Conservation (phyloP, 805 yeast species). For the Myxozyma geophila region DNA sequence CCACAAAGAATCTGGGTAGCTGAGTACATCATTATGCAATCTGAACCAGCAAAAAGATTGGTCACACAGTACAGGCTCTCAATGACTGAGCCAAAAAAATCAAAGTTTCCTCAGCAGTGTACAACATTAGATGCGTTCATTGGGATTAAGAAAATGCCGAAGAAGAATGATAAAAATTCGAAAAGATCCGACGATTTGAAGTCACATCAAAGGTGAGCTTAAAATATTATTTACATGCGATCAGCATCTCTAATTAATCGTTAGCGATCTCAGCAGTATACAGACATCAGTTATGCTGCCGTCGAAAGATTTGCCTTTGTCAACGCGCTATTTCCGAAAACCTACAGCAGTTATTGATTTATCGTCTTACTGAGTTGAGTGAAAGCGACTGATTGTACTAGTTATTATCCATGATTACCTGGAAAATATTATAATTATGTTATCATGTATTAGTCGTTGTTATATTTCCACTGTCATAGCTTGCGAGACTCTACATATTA, state of each 20-base stretch:
- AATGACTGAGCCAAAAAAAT: neutral
- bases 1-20: constrained; percentile 4
- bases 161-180: no score
- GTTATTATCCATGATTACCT: neutral
- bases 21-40: constrained; percentile 4
- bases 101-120: neutral
- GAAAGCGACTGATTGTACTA: neutral
- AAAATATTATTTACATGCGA: no score
- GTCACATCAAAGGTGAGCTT: no score
- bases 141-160: no score
- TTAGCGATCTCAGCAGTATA: no score
- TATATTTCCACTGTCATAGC: no score
- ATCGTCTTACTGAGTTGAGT: constrained; percentile 3
- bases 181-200: no score
- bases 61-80: neutral
- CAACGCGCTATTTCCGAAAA: neutral
- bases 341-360: neutral
- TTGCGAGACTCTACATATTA: no score
- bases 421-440: neutral
- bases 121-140: neutral
- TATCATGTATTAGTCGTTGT: neutral
- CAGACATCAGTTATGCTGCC: neutral
- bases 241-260: no score
- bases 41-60: neutral
- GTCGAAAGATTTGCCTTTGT: neutral